Conservation (phyloP, 768 basidiomycete species). For the Dendrothele bispora region DNA sequence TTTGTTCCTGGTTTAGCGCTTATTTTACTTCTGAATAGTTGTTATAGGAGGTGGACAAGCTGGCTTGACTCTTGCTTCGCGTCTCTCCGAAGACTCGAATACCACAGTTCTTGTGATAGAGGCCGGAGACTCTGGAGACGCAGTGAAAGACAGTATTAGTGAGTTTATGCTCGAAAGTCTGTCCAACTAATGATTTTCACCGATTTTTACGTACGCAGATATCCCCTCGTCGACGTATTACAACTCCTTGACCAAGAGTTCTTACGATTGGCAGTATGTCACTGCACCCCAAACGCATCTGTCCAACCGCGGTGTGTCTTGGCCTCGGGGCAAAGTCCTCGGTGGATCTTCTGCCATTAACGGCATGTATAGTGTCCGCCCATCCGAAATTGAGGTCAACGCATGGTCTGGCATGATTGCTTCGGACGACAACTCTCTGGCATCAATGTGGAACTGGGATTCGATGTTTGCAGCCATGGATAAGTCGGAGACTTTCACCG, state of each 20-base stretch:
- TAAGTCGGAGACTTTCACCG: constrained; percentile 52
- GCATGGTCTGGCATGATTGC: constrained; percentile 38
- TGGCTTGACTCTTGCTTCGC: constrained; percentile 35
- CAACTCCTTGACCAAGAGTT: constrained; percentile 41
- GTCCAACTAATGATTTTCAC: too few relatives aligned
- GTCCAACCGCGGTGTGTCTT: constrained; percentile 41
- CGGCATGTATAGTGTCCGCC: constrained; percentile 64
- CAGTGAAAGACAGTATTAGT: constrained; percentile 32
- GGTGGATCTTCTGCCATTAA: constrained; percentile 73
- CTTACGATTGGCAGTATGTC: constrained; percentile 66
- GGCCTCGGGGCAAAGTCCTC: constrained; percentile 69
- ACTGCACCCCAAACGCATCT: constrained; percentile 48
- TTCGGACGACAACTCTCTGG: constrained; percentile 25
- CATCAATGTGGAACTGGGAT: constrained; percentile 42
- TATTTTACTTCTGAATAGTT: too few relatives aligned
- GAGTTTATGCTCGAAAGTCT: too few relatives aligned
- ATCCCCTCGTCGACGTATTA: constrained; percentile 54
- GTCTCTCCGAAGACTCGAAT: constrained; percentile 33
- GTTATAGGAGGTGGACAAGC: constrained; percentile 35
- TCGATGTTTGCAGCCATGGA: constrained; percentile 40
- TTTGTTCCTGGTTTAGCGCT: too few relatives aligned
- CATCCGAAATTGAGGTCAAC: constrained; percentile 46
- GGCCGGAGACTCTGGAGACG: constrained; percentile 46
- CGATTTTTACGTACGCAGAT: constrained; percentile 33
- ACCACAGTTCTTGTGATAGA: constrained; percentile 38